Evolutionary conservation across 75 land plant genomes (phyloP).

Genomic region (Pseudotsuga menziesii): DNA sequence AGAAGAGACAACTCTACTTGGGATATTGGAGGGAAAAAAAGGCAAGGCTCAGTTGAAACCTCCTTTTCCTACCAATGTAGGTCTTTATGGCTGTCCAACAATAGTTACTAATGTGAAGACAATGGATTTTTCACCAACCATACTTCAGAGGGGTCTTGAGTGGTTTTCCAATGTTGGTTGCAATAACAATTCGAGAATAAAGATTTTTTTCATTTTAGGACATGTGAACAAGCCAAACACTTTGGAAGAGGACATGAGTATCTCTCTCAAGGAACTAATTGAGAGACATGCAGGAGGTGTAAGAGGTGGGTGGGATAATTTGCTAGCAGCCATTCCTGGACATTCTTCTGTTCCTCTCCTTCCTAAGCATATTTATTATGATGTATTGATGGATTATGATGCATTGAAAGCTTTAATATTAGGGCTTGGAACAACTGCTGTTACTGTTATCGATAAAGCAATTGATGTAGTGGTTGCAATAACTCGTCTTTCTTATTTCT

Average conservation of each 20-base stretch:
- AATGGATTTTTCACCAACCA: slow-evolving; percentile 89
- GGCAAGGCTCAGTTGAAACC: slow-evolving; percentile 95
- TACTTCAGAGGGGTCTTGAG: slow-evolving; percentile 84
- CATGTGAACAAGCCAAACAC: slow-evolving; percentile 75
- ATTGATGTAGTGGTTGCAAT: slow-evolving; percentile 93
- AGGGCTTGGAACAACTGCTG: slow-evolving; percentile 89
- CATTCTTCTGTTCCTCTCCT: slow-evolving; percentile 87
- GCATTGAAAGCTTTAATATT: slow-evolving; percentile 88
- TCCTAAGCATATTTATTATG: slow-evolving; percentile 79
- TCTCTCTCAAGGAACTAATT: slow-evolving; percentile 77
- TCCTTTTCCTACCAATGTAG: slow-evolving; percentile 95
- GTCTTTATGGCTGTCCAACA: slow-evolving; percentile 90
- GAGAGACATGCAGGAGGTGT: slow-evolving; percentile 95
- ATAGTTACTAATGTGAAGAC: slow-evolving; percentile 96
- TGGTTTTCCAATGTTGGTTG: slow-evolving; percentile 98
- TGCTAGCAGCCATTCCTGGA: slow-evolving; percentile 87
- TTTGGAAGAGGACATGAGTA: slow-evolving; percentile 92
- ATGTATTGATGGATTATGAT: slow-evolving; percentile 92
- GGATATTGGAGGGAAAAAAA: slow-evolving; percentile 90
- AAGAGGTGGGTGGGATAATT: slow-evolving; percentile 95
- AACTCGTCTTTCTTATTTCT: slow-evolving; percentile 85
- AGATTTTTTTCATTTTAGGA: slow-evolving; percentile 81
- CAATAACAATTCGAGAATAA: slow-evolving; percentile 90
- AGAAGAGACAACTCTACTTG: slow-evolving; percentile 89
- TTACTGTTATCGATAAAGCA: slow-evolving; percentile 92